These are phyloP conservation scores for Phytophthora agathidicida DNA, from an alignment of 352 stramenopile genomes.

Conservation along the genomic window DNA sequence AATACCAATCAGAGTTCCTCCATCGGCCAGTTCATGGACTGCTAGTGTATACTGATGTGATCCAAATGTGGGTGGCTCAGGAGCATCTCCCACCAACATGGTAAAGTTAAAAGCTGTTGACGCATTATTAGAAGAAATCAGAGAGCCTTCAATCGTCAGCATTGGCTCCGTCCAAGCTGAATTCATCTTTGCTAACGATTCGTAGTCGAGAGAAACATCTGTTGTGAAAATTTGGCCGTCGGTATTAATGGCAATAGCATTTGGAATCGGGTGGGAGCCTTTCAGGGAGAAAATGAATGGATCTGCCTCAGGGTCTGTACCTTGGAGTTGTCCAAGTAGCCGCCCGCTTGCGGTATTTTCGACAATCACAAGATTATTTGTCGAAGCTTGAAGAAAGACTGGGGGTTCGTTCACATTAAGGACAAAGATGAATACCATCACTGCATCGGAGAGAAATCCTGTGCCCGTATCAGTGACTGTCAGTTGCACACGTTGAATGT, in stretches of 20 bases:
- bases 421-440: conserved; percentile 53
- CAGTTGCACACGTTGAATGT: conserved; percentile 45
- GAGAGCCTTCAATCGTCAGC: conserved; percentile 16
- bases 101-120: conserved; percentile 26
- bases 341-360: conserved; percentile 41
- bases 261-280: conserved; percentile 30
- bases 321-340: conserved; percentile 43
- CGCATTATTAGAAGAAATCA: conserved; percentile 2
- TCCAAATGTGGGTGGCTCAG: conserved; percentile 23
- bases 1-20: conserved; percentile 41
- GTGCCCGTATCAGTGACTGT: conserved; percentile 52
- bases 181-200: conserved; percentile 16
- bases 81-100: conserved; percentile 13
- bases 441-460: conserved; percentile 46
- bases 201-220: conserved; percentile 21
- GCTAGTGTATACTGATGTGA: conserved; percentile 22
- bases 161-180: conserved; percentile 3
- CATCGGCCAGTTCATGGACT: conserved; percentile 46
- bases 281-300: conserved; percentile 42
- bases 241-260: conserved; percentile 15
- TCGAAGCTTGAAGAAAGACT: conserved; percentile 32
- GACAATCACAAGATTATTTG: conserved; percentile 27
- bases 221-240: conserved; percentile 23
- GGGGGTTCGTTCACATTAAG: conserved; percentile 55
- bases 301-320: conserved; percentile 55